Base-by-base conservation (phyloP, 306 rosid genomes). In the Cicer judaicum region DNA sequence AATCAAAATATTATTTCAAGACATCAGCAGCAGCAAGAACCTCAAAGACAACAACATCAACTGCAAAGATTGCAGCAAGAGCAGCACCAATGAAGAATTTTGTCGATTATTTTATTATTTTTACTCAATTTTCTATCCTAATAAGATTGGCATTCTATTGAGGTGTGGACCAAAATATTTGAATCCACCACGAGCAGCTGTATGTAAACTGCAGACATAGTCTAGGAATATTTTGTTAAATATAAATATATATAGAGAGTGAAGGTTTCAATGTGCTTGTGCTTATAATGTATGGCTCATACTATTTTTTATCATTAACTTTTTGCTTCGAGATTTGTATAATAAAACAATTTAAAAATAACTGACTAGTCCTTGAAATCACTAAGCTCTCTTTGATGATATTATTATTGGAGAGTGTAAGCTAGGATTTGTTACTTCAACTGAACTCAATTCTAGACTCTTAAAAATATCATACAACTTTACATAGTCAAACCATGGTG, bases 11-110 rank as follows among this genome's bases (percentile, higher is more conserved):
- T 72, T 34, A 74, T 60, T 68, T 50, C 6, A 24, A 49, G 73
- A n/a, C 13, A 76, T 56, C 80, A 70, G 60, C 72, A 62, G 47
- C 88, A 61, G 52, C 80, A 80, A 39, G 79, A 70, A 24, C 69
- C 64, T 19, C 81, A 29, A 14, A 39, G 80, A 65, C 42, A 34
- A 43, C 42, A 49, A 12, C 75, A 49, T 76, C 80, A 75, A 40
- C 57, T 53, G 56, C 73, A 52, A 42, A 76, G 43, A 73, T 7
- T 14, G 47, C 64, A 52, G 19, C 55, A 75, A 15, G 16, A 38
- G 19, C 69, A 56, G 68, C 59, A 76, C 42, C 81, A 74, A 71
- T 66, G 73, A 29, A 29, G 36, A 40, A 49, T 41, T 77, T 42
- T 56, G 38, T 19, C 46, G 24, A 29, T 78, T 16, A 11, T 15